Conservation (phyloP, 2,329 filamentous ascomycete genomes). For the Sporothrix variecibatus region DNA sequence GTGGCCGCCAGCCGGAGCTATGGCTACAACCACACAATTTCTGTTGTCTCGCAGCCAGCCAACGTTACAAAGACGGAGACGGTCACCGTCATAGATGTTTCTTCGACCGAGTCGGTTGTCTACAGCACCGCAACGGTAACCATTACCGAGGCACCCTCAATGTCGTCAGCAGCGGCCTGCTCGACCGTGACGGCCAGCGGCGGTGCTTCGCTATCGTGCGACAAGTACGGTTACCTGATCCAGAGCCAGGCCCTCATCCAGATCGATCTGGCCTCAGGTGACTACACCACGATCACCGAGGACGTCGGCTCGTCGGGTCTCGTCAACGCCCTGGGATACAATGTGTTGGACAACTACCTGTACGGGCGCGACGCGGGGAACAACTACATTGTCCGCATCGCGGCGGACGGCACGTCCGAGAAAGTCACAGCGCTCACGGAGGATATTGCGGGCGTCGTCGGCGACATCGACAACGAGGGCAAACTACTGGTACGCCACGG, state of each 20-base stretch:
- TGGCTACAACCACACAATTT: neutral
- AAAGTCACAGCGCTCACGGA: constrained; percentile 3
- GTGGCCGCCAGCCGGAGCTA: neutral
- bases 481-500: constrained; percentile 26
- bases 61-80: neutral
- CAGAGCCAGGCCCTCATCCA: constrained; percentile 25
- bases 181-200: neutral
- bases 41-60: neutral
- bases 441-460: constrained; percentile 9
- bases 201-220: constrained; percentile 26
- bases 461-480: constrained; percentile 27
- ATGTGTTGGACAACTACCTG: constrained; percentile 31
- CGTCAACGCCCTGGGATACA: constrained; percentile 31
- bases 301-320: constrained; percentile 20
- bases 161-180: neutral
- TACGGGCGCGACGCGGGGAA: constrained; percentile 26
- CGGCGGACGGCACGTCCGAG: constrained; percentile 23
- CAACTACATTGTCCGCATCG: constrained; percentile 29
- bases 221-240: constrained; percentile 31
- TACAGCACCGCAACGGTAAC: neutral
- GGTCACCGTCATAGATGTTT: neutral
- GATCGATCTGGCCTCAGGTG: constrained; percentile 28
- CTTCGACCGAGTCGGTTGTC: neutral
- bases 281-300: constrained; percentile 5
- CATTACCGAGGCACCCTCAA: neutral